Percentiles rank a stretch among this genome's conserved stretches.
These are phyloP conservation scores for Dactylellina leptospora DNA, from an alignment of 2,329 filamentous ascomycete genomes.

Conservation along the genomic window DNA sequence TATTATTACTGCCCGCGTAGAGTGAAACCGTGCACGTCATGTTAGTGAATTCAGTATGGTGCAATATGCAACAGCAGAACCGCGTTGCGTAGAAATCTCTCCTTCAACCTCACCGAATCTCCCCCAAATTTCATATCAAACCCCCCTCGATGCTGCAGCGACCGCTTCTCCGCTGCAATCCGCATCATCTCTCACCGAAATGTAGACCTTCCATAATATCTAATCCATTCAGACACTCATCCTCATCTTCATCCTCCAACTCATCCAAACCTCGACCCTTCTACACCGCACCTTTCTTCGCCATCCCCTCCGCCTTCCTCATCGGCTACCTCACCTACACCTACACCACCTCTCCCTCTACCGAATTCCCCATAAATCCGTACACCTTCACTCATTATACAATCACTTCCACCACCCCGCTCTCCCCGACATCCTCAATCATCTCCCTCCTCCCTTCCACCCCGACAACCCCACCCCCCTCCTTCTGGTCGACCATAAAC, in stretches of 20 bases:
- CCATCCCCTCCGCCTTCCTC: conserved; percentile 55
- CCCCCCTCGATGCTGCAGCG: conserved; percentile 26
- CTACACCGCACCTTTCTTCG: conserved; percentile 41
- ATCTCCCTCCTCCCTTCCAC: conserved; percentile 69
- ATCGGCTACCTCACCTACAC: conserved; percentile 63
- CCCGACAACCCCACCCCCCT: conserved; percentile 52
- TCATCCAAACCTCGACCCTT: conserved; percentile 7
- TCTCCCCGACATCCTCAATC: conserved; percentile 70
- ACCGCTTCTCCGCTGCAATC: conserved; percentile 14
- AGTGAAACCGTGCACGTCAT: neutral
- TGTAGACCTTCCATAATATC: conserved; percentile 4
- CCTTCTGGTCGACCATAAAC: conserved; percentile 58
- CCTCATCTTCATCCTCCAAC: neutral
- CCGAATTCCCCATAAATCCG: conserved; percentile 69
- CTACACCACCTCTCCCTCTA: conserved; percentile 5
- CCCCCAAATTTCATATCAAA: neutral
- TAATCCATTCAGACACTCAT: neutral
- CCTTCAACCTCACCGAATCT: neutral
- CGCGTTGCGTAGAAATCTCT: conserved; percentile 20
- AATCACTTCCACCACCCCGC: conserved; percentile 69
- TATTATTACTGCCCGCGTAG: neutral
- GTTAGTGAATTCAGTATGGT: neutral
- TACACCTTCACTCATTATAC: conserved; percentile 73
- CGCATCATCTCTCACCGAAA: conserved; percentile 3
- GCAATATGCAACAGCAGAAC: conserved; percentile 8